Base-by-base conservation (phyloP, 495 filamentous ascomycete species). In the Hypoxylon subgilvum region DNA sequence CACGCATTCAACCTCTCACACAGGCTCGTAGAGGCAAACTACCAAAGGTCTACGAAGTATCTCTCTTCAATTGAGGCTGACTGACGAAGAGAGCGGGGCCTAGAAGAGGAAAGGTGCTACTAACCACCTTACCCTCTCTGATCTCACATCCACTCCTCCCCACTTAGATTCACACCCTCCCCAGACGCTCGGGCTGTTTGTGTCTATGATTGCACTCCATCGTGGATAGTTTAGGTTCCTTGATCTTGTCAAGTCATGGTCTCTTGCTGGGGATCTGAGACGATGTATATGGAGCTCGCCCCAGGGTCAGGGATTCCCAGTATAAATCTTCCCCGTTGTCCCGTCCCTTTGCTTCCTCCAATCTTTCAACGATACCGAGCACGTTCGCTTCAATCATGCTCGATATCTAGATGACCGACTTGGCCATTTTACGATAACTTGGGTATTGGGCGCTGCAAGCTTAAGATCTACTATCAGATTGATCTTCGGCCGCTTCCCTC, bases 101-200 rank as follows among this genome's bases (percentile, higher is more conserved):
- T 63, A 16, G 48, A 63, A 57, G 28, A 49, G 42, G 41, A 59
- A 64, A 54, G 47, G 48, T 53, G 17, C 46, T 57, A 27, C 28
- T 31, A 55, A 62, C 16, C 49, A 54, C 13, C 31, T 40, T 31
- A n/a, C n/a, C n/a, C n/a, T n/a, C n/a, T n/a, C n/a, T n/a, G n/a
- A n/a, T 57, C 36, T 39, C 41, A 43, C 43, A 54, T 50, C 38
- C 49, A 63, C 53, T 50, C 43, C 58, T 55, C 54, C 38, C 61
- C 61, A 64, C 61, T 51, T 54, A 55, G 32, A 47, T 27, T 46
- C 61, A 64, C 54, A 64, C 61, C 61, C 61, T 64, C 61, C 61
- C 61, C 61, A 58, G 54, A 64, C 52, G 42, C 60, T 57, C 46
- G 59, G 60, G 52, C 49, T 58, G 53, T 43, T 57, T 58, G 50